Evolutionary conservation across 495 filamentous ascomycete genomes (phyloP).

Genomic region (Tricharina praecox): DNA sequence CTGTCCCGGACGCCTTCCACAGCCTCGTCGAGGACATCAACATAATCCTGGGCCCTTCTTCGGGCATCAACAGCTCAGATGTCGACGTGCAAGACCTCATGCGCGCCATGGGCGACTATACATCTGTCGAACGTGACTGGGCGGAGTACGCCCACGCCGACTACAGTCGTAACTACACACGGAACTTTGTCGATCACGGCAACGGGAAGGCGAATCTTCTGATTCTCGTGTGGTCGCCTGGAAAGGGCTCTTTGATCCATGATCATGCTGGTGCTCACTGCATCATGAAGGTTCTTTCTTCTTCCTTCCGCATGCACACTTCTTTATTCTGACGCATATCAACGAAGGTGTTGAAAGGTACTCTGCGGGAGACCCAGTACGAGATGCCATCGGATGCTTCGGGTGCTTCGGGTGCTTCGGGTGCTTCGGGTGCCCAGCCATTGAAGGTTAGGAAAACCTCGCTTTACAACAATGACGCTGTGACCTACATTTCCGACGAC

Average conservation of each 20-base stretch:
- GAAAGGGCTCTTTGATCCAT: slow-evolving; percentile 61
- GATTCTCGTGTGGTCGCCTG: slow-evolving; percentile 82
- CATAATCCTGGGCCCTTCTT: slow-evolving; percentile 52
- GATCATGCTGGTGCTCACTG: slow-evolving; percentile 79
- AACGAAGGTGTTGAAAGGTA: slow-evolving; percentile 61
- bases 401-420: no score
- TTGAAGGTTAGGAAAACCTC: slow-evolving; percentile 38
- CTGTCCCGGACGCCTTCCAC: slow-evolving; percentile 39
- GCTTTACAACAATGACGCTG: slow-evolving; percentile 42
- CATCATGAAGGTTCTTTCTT: slow-evolving; percentile 42
- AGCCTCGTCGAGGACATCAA: slow-evolving; percentile 56
- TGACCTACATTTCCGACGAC: slow-evolving; percentile 71
- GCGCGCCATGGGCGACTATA: slow-evolving; percentile 52
- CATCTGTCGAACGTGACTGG: slow-evolving; percentile 53
- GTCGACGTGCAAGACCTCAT: slow-evolving; percentile 54
- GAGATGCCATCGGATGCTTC: slow-evolving; percentile 47
- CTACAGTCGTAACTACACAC: slow-evolving; percentile 50
- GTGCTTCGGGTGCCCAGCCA: no score
- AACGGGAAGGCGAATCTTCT: slow-evolving; percentile 85
- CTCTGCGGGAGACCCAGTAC: slow-evolving; percentile 64
- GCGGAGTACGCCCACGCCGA: slow-evolving; percentile 50
- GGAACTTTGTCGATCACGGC: slow-evolving; percentile 77
- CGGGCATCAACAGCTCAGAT: slow-evolving; percentile 62
- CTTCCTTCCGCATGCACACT: no score
- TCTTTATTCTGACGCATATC: no score